These are phyloP conservation scores for Euphorbia corollata DNA, from an alignment of 441 rosid species.

Conservation along the genomic window DNA sequence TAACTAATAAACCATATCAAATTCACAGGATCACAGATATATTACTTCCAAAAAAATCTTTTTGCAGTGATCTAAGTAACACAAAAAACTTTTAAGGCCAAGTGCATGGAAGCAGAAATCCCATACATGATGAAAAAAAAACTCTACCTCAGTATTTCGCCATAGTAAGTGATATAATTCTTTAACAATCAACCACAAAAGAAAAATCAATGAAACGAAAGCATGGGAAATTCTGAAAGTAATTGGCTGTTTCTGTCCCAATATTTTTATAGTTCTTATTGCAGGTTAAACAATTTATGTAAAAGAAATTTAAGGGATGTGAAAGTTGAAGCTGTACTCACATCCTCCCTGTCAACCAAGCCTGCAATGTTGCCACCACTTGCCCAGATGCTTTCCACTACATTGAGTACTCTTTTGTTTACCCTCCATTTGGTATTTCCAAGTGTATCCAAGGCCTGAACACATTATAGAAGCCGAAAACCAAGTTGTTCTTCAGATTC, in stretches of 20 bases:
- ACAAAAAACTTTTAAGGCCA: no score
- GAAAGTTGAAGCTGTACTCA: constrained; percentile 34
- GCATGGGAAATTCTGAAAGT: no score
- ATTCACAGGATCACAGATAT: no score
- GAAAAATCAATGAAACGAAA: no score
- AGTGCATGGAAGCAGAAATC: no score
- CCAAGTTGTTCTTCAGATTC: constrained; percentile 1
- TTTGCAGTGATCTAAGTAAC: no score
- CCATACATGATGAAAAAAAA: no score
- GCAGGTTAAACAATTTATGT: neutral
- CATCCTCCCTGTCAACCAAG: constrained; percentile 76
- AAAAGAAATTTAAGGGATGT: neutral
- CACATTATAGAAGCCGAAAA: constrained; percentile 14
- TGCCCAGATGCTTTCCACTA: constrained; percentile 74
- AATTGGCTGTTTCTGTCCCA: neutral
- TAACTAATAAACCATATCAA: no score
- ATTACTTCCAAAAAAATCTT: no score
- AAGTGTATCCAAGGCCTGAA: constrained; percentile 86
- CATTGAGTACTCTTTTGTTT: constrained; percentile 60
- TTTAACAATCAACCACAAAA: no score
- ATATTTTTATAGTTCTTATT: constrained; percentile 1
- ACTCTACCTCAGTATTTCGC: no score
- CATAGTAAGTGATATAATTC: no score
- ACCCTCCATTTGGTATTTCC: constrained; percentile 93
- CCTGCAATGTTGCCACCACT: constrained; percentile 79